Percentiles rank a stretch among this genome's conserved stretches.
These are phyloP conservation scores for Pichia kluyveri DNA, from an alignment of 805 yeast species.

Conservation along the genomic window DNA sequence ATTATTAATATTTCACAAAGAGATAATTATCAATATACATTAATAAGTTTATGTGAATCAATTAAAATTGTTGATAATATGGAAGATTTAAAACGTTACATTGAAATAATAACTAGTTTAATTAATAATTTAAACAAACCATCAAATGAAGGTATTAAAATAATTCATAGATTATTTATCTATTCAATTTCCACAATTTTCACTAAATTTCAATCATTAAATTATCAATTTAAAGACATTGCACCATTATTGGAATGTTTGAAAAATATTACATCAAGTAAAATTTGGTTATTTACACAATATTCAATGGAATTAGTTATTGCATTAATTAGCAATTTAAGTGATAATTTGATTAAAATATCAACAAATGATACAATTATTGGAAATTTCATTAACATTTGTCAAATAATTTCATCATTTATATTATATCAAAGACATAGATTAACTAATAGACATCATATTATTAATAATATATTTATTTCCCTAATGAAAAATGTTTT, in stretches of 20 bases:
- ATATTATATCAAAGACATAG: slow-evolving; percentile 63
- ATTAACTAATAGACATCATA: slow-evolving; percentile 64
- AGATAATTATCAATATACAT: background rate
- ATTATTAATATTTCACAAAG: background rate
- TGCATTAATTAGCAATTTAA: slow-evolving; percentile 9
- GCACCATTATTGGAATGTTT: slow-evolving; percentile 23
- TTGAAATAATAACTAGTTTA: background rate
- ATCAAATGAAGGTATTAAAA: background rate
- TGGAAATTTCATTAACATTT: slow-evolving; percentile 26
- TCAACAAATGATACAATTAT: background rate
- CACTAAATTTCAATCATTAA: background rate
- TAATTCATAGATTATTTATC: background rate
- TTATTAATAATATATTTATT: slow-evolving; percentile 41
- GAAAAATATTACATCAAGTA: slow-evolving; percentile 36
- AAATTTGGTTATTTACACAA: slow-evolving; percentile 55
- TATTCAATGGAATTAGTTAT: slow-evolving; percentile 49
- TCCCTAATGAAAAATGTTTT: slow-evolving; percentile 41
- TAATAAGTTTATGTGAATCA: slow-evolving; percentile 5
- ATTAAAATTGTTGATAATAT: background rate
- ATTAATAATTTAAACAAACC: slow-evolving; percentile 4
- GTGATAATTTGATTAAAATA: slow-evolving; percentile 4
- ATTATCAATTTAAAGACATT: background rate
- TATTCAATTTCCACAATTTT: slow-evolving; percentile 6
- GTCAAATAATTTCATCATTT: slow-evolving; percentile 49
- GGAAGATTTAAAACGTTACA: slow-evolving; percentile 1